A percentile compares a stretch with the other conserved stretches of the same genome.
Evolutionary conservation across 116 monocot genomes (phyloP).

Genomic region (Posidonia oceanica): DNA sequence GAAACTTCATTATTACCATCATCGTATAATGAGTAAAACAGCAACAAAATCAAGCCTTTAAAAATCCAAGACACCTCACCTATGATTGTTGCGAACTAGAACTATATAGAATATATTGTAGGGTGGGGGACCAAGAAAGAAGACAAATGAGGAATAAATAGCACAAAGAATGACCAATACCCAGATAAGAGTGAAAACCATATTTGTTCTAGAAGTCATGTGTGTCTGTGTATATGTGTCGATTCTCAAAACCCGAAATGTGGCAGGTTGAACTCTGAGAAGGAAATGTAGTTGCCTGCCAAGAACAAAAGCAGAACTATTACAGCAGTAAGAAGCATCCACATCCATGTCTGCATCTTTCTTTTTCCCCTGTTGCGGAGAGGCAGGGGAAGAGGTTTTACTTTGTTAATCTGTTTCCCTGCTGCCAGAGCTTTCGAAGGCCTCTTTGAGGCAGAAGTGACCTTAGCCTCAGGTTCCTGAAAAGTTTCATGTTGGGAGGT

Average conservation of each 20-base stretch:
- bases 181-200: not conserved
- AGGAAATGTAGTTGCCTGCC: conserved; percentile 37
- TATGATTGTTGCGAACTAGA: not conserved
- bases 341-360: conserved; percentile 57
- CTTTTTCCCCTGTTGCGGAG: conserved; percentile 51
- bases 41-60: not conserved
- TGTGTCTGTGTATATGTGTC: conserved; percentile 1
- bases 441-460: conserved; percentile 13
- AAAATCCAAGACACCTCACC: not conserved
- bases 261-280: conserved; percentile 14
- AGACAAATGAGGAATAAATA: conserved; percentile 1
- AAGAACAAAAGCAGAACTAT: conserved; percentile 27
- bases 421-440: conserved; percentile 6
- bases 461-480: conserved; percentile 12
- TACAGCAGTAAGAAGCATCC: conserved; percentile 17
- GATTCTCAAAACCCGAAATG: conserved; percentile 16
- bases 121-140: not conserved
- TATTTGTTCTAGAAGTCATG: conserved; percentile 3
- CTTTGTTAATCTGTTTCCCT: conserved; percentile 24
- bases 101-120: not conserved
- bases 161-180: conserved; percentile 4
- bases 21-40: conserved; percentile 1
- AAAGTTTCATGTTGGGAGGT: conserved; percentile 11
- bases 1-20: conserved; percentile 2
- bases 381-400: conserved; percentile 42